Percentiles rank a stretch among this genome's conserved stretches.
These are phyloP conservation scores for Helenozyma rhizophorensis DNA, from an alignment of 805 yeast species.

Conservation along the genomic window DNA sequence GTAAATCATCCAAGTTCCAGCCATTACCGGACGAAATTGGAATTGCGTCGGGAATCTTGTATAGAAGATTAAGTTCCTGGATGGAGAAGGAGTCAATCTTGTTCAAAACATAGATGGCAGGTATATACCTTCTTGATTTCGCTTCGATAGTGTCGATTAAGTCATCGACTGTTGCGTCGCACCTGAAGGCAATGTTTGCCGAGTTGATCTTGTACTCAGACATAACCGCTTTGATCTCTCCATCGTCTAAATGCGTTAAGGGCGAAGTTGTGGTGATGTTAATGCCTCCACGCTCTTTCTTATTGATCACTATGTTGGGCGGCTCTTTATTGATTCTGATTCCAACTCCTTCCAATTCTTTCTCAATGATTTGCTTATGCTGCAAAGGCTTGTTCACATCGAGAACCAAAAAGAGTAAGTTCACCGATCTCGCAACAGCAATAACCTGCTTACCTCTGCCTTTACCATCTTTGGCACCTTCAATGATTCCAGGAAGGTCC, in stretches of 20 bases:
- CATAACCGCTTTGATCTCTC: slow-evolving; percentile 95
- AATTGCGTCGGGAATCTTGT: slow-evolving; percentile 93
- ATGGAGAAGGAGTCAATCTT: slow-evolving; percentile 93
- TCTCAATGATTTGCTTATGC: slow-evolving; percentile 90
- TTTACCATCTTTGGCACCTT: slow-evolving; percentile 88
- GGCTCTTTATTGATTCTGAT: slow-evolving; percentile 88
- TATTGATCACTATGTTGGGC: slow-evolving; percentile 87
- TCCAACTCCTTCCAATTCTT: slow-evolving; percentile 96
- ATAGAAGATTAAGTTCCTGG: slow-evolving; percentile 85
- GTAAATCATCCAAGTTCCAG: slow-evolving; percentile 94
- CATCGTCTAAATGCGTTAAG: slow-evolving; percentile 83
- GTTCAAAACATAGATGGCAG: slow-evolving; percentile 91
- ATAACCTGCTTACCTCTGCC: slow-evolving; percentile 96
- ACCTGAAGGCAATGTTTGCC: slow-evolving; percentile 93
- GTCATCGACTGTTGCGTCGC: slow-evolving; percentile 98
- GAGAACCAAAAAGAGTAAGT: slow-evolving; percentile 84
- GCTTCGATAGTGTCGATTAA: slow-evolving; percentile 91
- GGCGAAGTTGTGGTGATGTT: slow-evolving; percentile 92
- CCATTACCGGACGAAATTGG: slow-evolving; percentile 95
- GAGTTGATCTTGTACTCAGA: slow-evolving; percentile 90
- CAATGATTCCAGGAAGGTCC: slow-evolving; percentile 86
- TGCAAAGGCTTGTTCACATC: slow-evolving; percentile 96
- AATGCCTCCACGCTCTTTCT: slow-evolving; percentile 94
- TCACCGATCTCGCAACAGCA: slow-evolving; percentile 98
- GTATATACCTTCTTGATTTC: slow-evolving; percentile 86